Base-by-base conservation (phyloP, 2,329 filamentous ascomycete genomes). In the Diaporthe australafricana region DNA sequence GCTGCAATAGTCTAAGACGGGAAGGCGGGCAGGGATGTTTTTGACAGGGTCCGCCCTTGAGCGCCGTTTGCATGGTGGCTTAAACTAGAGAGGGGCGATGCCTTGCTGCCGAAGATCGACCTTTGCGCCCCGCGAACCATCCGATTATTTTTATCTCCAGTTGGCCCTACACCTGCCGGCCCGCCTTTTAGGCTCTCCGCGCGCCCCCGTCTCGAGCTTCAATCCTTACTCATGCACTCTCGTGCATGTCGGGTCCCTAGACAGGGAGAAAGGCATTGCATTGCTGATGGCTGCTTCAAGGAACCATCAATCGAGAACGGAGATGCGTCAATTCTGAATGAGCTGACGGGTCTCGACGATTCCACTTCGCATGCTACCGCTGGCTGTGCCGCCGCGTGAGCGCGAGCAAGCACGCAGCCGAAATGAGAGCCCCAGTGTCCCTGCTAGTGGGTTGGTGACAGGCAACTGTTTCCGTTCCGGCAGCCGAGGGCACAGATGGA, bases 131-230 rank as follows among this genome's bases (percentile, higher is more conserved):
- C 52, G 70, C 70, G 65, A 57, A 68, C 47, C 30, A 27, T 30
- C 30, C 63, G 48, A 66, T 71, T 73, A 73, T 73, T 73, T 73
- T 68, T 73, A 73, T 71, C 72, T n/a, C 48, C 62, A 68, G 72
- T 60, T 66, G 68, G 47, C 53, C 57, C 42, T 73, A 12, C 53
- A 27, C 32, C 53, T 32, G 32, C 42, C 67, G 67, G 53, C 67
- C 53, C 53, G 56, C 56, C 67, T 69, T 50, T 60, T 62, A 69
- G 40, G 35, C 50, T 50, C 47, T 35, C 67, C 11, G 60, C 60
- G 45, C 60, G 60, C 42, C 45, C 32, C 60, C 60, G 45, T 65
- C 60, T 35, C 60, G 60, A 65, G 60, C 60, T 38, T 48, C 60
- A 65, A 50, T 65, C 60, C 60, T 65, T 27, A 65, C 45, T 50